Evolutionary conservation across 2,329 filamentous ascomycete species (phyloP).

Genomic region (Berkeleyomyces rouxiae): DNA sequence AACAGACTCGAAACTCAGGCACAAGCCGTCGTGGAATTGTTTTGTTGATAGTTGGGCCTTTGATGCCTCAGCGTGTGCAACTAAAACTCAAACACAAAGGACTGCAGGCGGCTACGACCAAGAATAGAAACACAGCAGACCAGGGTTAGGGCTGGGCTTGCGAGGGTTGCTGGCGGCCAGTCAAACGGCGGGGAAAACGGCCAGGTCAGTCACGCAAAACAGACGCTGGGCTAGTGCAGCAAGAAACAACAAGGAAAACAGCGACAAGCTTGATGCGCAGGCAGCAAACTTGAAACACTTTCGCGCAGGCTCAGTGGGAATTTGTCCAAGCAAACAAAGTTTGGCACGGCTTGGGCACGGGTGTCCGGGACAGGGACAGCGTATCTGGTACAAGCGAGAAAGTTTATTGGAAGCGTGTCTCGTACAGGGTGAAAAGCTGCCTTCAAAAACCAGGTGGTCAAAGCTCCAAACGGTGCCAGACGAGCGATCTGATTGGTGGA

Average conservation of each 20-base stretch:
- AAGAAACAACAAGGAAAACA: background rate
- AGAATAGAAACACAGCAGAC: background rate
- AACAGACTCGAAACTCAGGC: background rate
- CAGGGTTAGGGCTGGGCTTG: background rate
- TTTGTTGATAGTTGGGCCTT: background rate
- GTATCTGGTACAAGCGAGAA: background rate
- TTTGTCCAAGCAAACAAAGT: background rate
- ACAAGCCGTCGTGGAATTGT: background rate
- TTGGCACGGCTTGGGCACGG: background rate
- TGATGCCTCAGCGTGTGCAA: background rate
- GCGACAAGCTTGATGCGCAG: background rate
- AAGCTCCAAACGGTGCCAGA: background rate
- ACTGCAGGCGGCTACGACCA: background rate
- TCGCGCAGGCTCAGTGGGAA: too few species aligned
- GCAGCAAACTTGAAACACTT: background rate
- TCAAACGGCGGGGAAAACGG: background rate
- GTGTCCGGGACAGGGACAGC: background rate
- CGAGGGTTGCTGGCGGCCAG: background rate
- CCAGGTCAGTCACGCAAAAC: background rate
- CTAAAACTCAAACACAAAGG: background rate
- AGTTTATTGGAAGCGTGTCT: background rate
- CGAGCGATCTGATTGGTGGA: background rate
- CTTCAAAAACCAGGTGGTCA: background rate
- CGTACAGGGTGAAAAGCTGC: too few species aligned
- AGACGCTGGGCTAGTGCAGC: background rate